Evolutionary conservation across 2,329 filamentous ascomycete species (phyloP).

Genomic region (Aspergillus sp.): DNA sequence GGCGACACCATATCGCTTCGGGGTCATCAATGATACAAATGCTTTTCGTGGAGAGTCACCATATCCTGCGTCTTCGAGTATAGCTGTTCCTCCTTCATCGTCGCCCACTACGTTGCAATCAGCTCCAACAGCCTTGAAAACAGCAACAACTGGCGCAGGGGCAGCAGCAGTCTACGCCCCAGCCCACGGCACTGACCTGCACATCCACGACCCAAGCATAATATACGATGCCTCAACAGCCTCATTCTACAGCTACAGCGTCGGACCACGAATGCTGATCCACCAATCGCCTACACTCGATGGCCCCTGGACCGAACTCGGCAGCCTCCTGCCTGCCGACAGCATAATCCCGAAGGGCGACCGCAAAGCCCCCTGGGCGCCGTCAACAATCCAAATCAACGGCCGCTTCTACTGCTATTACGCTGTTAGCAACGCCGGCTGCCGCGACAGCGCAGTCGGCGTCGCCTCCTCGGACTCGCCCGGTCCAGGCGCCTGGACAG

Average conservation of each 20-base stretch:
- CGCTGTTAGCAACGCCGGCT: conserved; percentile 64
- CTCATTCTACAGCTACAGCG: conserved; percentile 39
- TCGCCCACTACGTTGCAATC: background rate
- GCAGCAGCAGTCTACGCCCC: background rate
- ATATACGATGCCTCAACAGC: conserved; percentile 26
- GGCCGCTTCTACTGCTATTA: conserved; percentile 69
- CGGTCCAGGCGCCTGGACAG: conserved; percentile 39
- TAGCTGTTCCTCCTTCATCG: background rate
- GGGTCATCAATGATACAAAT: background rate
- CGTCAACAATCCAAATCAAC: conserved; percentile 62
- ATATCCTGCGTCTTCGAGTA: background rate
- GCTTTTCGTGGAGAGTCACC: background rate
- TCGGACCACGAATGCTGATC: conserved; percentile 38
- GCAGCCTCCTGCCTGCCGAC: conserved; percentile 34
- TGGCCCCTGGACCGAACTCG: conserved; percentile 38
- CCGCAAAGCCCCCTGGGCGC: conserved; percentile 55
- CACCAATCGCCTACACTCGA: conserved; percentile 33
- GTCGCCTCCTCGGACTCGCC: conserved; percentile 54
- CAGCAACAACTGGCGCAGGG: background rate
- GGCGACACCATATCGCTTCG: background rate
- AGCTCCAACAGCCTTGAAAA: background rate
- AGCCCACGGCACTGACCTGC: conserved; percentile 21
- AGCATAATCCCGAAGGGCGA: conserved; percentile 42
- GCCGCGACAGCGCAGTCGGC: conserved; percentile 66
- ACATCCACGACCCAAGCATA: conserved; percentile 41